A percentile compares a stretch with the other conserved stretches of the same genome.
Evolutionary conservation across 2,329 filamentous ascomycete species (phyloP).

Genomic region (Dichotomopilus funicola): DNA sequence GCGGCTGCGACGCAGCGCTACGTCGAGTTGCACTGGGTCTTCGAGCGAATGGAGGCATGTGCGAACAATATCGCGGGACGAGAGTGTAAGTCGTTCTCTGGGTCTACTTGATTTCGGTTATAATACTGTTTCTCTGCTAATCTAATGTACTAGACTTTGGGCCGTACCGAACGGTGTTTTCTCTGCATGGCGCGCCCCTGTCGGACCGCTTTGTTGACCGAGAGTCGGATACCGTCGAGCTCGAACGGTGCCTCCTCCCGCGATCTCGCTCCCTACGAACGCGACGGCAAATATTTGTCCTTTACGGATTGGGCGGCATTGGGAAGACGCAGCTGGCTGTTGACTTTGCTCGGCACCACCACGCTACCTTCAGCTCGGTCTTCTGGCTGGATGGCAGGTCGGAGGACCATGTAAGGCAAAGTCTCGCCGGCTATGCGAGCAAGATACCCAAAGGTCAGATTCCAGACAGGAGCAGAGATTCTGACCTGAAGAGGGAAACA

Average conservation of each 20-base stretch:
- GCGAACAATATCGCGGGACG: background rate
- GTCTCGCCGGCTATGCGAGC: conserved; percentile 20
- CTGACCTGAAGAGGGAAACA: conserved; percentile 9
- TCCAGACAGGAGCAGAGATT: conserved; percentile 10
- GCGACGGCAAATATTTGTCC: background rate
- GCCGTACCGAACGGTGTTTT: background rate
- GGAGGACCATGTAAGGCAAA: conserved; percentile 27
- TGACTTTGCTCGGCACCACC: background rate
- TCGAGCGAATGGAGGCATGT: conserved; percentile 19
- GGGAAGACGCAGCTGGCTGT: background rate
- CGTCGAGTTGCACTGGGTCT: conserved; percentile 14
- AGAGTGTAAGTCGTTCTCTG: background rate
- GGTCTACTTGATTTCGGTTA: background rate
- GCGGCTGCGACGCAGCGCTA: conserved; percentile 21
- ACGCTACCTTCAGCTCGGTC: conserved; percentile 15
- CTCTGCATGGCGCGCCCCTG: conserved; percentile 13
- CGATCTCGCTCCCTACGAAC: background rate
- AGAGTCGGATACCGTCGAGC: conserved; percentile 5
- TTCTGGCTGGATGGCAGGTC: conserved; percentile 30
- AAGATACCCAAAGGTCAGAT: conserved; percentile 23
- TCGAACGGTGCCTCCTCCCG: background rate
- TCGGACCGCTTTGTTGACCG: conserved; percentile 19
- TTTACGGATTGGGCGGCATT: background rate
- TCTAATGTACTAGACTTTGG: background rate
- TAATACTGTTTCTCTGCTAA: background rate